Evolutionary conservation across 306 rosid species (phyloP).

Genomic region (Sicyos edulis): DNA sequence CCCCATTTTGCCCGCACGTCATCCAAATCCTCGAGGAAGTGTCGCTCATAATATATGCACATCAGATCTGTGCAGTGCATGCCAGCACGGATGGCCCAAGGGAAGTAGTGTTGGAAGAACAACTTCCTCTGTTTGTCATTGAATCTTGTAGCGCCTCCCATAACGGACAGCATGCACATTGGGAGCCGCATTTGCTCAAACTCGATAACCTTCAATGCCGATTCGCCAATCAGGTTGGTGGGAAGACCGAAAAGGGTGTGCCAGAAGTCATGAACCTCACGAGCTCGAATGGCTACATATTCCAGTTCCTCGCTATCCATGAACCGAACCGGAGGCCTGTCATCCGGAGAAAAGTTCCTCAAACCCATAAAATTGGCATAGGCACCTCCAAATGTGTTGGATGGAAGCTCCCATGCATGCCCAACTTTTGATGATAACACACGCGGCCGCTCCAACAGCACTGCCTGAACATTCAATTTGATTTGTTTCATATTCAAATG

Average conservation of each 20-base stretch:
- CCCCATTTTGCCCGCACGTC: conserved; percentile 69
- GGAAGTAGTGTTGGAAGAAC: conserved; percentile 76
- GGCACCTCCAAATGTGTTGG: conserved; percentile 79
- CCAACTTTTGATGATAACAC: conserved; percentile 64
- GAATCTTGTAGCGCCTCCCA: conserved; percentile 73
- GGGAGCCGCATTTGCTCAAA: conserved; percentile 87
- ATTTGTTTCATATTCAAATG: not conserved
- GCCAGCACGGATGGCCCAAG: conserved; percentile 86
- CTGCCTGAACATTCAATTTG: conserved; percentile 38
- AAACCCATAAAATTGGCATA: conserved; percentile 97
- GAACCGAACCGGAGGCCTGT: conserved; percentile 86
- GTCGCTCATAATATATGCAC: conserved; percentile 76
- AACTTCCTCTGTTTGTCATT: conserved; percentile 64
- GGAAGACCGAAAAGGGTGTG: conserved; percentile 83
- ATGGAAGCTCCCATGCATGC: conserved; percentile 79
- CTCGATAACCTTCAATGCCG: conserved; percentile 81
- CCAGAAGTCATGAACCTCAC: conserved; percentile 95
- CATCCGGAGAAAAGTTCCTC: conserved; percentile 89
- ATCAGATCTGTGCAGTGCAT: conserved; percentile 71
- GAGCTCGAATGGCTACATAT: conserved; percentile 80
- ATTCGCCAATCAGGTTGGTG: conserved; percentile 85
- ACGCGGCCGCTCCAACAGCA: conserved; percentile 62
- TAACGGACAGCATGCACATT: conserved; percentile 64
- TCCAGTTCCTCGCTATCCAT: conserved; percentile 80
- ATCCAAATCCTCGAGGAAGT: conserved; percentile 75